Evolutionary conservation across 345 rosid genomes (phyloP).

Genomic region (Populus alba): DNA sequence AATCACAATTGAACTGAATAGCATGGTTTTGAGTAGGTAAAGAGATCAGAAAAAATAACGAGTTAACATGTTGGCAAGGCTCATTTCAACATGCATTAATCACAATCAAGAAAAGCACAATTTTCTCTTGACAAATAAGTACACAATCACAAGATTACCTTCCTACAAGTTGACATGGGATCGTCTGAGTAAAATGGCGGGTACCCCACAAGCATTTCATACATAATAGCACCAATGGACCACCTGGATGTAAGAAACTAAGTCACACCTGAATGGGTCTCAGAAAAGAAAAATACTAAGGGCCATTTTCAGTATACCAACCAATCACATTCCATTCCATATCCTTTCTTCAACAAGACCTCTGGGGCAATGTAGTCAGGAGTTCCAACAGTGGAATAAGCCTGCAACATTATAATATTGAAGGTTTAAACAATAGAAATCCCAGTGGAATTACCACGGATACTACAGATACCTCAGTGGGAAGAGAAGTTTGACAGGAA

Average conservation of each 20-base stretch:
- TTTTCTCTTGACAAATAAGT: background rate
- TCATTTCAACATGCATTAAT: background rate
- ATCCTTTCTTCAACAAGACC: slow-evolving; percentile 39
- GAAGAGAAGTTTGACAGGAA: slow-evolving; percentile 2
- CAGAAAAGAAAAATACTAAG: background rate
- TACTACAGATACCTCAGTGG: background rate
- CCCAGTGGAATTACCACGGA: background rate
- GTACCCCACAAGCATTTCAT: slow-evolving; percentile 99
- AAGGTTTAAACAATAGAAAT: slow-evolving; percentile 14
- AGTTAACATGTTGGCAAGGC: background rate
- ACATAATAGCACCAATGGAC: slow-evolving; percentile 99
- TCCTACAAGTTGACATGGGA: slow-evolving; percentile 97
- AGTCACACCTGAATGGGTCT: slow-evolving; percentile 6
- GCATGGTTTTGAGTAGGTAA: background rate
- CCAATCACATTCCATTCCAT: slow-evolving; percentile 43
- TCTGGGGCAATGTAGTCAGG: slow-evolving; percentile 40
- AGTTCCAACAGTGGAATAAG: slow-evolving; percentile 30
- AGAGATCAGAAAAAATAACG: background rate
- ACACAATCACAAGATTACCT: slow-evolving; percentile 41
- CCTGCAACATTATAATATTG: slow-evolving; percentile 19
- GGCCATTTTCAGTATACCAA: slow-evolving; percentile 6
- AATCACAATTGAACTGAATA: background rate
- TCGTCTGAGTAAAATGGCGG: slow-evolving; percentile 99
- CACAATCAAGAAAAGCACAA: background rate
- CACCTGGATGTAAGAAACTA: slow-evolving; percentile 55